Conservation (phyloP, 176 grass and related monocot genomes). For the Musa troglodytarum region DNA sequence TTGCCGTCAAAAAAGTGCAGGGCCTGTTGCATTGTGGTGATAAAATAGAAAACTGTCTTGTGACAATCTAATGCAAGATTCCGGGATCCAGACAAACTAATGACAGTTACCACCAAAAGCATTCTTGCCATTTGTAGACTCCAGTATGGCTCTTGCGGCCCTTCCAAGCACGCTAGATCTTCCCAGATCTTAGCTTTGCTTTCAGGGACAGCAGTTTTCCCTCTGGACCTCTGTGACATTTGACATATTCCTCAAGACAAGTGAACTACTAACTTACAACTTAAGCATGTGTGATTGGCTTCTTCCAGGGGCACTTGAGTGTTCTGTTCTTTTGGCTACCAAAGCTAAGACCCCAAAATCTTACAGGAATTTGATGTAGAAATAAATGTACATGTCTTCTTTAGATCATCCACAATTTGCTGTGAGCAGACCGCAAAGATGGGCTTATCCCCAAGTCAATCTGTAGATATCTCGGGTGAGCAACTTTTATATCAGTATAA, state of each 20-base stretch:
- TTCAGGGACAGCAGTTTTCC: not conserved
- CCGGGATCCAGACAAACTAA: not conserved
- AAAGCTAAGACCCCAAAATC: not conserved
- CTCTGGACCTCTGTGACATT: not conserved
- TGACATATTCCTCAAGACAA: not conserved
- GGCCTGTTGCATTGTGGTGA: not conserved
- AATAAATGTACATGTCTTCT: not conserved
- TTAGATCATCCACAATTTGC: not conserved
- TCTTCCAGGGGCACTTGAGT: not conserved
- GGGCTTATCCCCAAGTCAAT: not conserved
- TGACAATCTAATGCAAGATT: too few species aligned
- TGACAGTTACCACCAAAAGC: not conserved
- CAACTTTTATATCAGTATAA: not conserved
- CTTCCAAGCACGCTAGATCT: not conserved
- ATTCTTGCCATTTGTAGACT: not conserved
- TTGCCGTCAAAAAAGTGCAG: not conserved
- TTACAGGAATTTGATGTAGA: not conserved
- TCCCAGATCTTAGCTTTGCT: constrained; percentile 2
- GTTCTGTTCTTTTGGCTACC: not conserved
- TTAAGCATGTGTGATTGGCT: not conserved
- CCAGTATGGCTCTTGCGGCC: not conserved
- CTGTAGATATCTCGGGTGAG: not conserved
- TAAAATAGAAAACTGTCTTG: not conserved
- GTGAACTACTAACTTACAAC: not conserved
- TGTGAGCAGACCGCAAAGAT: not conserved